Evolutionary conservation across 176 grass and related monocot genomes (phyloP).

Genomic region (Tillandsia fasciculata): DNA sequence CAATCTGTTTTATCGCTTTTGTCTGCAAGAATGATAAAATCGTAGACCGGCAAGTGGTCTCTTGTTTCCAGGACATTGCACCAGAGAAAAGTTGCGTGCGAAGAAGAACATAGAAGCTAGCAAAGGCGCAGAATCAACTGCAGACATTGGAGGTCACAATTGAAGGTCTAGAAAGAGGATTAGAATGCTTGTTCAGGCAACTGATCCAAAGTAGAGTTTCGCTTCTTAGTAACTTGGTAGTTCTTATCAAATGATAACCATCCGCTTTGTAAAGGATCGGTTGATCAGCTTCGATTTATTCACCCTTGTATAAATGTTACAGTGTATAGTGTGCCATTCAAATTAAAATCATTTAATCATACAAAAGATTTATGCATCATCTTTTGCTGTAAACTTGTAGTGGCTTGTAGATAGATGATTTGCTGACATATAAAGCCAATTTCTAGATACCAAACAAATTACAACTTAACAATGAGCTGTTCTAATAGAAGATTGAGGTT

Average conservation of each 20-base stretch:
- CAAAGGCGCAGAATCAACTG: too few species aligned
- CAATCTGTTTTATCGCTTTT: not conserved
- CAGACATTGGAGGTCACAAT: too few species aligned
- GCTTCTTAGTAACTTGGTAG: not conserved
- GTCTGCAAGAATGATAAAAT: not conserved
- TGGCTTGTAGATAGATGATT: too few species aligned
- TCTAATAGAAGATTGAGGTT: too few species aligned
- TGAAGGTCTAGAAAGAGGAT: not conserved
- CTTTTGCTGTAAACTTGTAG: too few species aligned
- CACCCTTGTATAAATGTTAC: not conserved
- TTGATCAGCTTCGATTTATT: not conserved
- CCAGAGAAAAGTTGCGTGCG: not conserved
- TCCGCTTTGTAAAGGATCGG: not conserved
- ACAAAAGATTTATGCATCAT: not conserved
- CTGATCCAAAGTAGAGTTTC: too few species aligned
- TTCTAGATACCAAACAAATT: too few species aligned
- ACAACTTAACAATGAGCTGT: too few species aligned
- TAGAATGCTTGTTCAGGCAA: constrained; percentile 23
- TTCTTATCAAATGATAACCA: not conserved
- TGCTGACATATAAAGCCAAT: too few species aligned
- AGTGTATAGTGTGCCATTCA: not conserved
- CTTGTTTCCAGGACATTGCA: constrained; percentile 12
- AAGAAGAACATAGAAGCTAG: not conserved
- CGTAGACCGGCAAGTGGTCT: constrained; percentile 14
- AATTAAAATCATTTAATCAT: not conserved